Base-by-base conservation (phyloP, 257 asterid genomes). In the Dorcoceras hygrometricum region DNA sequence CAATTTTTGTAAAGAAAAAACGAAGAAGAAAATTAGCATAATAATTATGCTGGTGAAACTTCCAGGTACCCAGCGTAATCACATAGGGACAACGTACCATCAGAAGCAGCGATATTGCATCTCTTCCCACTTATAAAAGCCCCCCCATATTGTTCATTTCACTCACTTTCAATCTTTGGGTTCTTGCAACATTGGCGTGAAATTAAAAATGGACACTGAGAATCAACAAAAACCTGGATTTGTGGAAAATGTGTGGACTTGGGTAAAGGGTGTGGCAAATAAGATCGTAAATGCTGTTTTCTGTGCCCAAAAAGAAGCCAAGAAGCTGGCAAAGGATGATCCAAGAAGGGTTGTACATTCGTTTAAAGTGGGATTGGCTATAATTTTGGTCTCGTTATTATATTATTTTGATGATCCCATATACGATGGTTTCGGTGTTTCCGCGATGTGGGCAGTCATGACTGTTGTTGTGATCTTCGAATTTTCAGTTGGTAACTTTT, bases 401-500 rank as follows among this genome's bases (percentile, higher is more conserved):
- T 71, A 71, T 51, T 71, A 64, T 65, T 71, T 71, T 9, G 76
- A 71, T 46, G 51, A 43, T 48, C 65, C 70, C 65, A 3, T 71
- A 58, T 71, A 56, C 16, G 66, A 71, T 22, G 76, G 65, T 0
- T 71, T 71, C 32, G 76, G 76, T 24, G 76, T 71, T 22, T 57
- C 71, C 64, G 75, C 75, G 26, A 71, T 71, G 75, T 71, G 76
- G 76, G 76, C 76, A 26, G 76, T 71, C 51, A 71, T 71, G 43
- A 71, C 76, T 20, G 71, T 65, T 8, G 71, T 71, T 3, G 76
- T 71, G 3, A 62, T 71, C 6, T 71, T 71, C 60, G 71, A 71
- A 25, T 71, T 71, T 50, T 71, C 76, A 4, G 76, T 71, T 0
- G 76, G 76, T 71, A 43, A 64, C 67, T 43, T 63, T 26, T 25